These are phyloP conservation scores for Mycena amicta DNA, from an alignment of 768 basidiomycete species.

Conservation along the genomic window DNA sequence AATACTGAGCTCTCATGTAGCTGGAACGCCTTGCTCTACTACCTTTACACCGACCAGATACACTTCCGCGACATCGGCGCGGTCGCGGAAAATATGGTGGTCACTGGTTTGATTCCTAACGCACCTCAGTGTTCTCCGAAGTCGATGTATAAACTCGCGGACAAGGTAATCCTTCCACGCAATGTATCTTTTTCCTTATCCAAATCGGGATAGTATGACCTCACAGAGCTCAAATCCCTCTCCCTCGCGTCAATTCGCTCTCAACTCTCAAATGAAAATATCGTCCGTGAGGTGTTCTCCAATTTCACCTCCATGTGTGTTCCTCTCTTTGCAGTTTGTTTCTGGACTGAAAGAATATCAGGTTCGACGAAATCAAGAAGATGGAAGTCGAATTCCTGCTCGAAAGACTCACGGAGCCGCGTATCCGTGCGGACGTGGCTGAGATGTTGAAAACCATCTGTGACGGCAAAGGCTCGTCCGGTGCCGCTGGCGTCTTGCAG, in stretches of 20 bases:
- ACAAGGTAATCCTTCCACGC: background rate
- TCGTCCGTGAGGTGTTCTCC: conserved; percentile 13
- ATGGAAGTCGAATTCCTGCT: background rate
- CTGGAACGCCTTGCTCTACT: conserved; percentile 19
- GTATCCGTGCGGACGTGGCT: background rate
- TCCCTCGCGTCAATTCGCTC: conserved; percentile 2
- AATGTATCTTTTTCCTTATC: too few relatives aligned
- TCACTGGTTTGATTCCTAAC: too few relatives aligned
- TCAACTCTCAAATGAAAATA: conserved; percentile 1
- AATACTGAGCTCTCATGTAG: background rate
- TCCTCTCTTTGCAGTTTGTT: background rate
- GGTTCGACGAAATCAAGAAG: background rate
- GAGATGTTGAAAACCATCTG: background rate
- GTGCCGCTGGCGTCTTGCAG: background rate
- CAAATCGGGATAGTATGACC: conserved; percentile 5
- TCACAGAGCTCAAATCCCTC: conserved; percentile 6
- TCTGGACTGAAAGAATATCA: background rate
- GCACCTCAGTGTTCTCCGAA: conserved; percentile 9
- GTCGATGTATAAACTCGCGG: conserved; percentile 15
- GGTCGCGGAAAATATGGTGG: background rate
- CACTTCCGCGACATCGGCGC: conserved; percentile 1
- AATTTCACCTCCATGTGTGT: conserved; percentile 16
- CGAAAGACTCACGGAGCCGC: background rate
- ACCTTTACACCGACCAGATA: conserved; percentile 14
- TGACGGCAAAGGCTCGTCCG: background rate